Base-by-base conservation (phyloP, 345 rosid species). In the Passiflora organensis region DNA sequence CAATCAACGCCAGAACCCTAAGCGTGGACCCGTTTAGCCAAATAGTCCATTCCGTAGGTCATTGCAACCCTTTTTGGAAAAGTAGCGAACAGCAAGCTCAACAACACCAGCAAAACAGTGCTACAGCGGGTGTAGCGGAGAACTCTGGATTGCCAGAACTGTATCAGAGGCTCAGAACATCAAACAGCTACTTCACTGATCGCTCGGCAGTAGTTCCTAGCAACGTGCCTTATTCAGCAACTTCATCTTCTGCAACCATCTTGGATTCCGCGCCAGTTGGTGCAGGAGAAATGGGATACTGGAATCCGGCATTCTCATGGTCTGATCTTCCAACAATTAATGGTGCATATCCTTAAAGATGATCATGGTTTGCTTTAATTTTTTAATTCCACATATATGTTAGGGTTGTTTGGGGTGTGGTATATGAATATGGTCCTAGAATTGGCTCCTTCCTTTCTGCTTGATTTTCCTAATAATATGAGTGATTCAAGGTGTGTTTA, bases 281-380 rank as follows among this genome's bases (percentile, higher is more conserved):
- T 21, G 74, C 75, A 37, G 77, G 72, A 42, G 78, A 73, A 24
- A 24, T 78, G 60, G 77, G 84, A 36, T 82, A 66, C 69, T 80
- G 86, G 86, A 78, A 78, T 68, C 79, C 86, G 5, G 65, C 66
- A 13, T 65, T 78, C 56, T 76, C 80, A 23, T 76, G 86, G 91
- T 73, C 82, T 15, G 86, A 82, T 74, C 88, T 85, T 55, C 81
- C 82, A 28, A 69, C 86, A 48, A 58, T 79, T 42, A 81, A 82
- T 56, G 87, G 83, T 78, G 78, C 91, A 69, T 81, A 75, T 62
- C 85, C 73, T 64, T 78, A 55, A 66, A 59, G 36, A 28, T 2
- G 34, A 28, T 8, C 8, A 28, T 8, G 34, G 5, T 28, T 28
- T 28, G 5, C 34, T 22, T 39, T 24, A 9, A 16, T 10, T 51